phyloP scores from a whole-genome alignment of 352 stramenopile genomes.

The Globisporangium nodosum region DNA sequence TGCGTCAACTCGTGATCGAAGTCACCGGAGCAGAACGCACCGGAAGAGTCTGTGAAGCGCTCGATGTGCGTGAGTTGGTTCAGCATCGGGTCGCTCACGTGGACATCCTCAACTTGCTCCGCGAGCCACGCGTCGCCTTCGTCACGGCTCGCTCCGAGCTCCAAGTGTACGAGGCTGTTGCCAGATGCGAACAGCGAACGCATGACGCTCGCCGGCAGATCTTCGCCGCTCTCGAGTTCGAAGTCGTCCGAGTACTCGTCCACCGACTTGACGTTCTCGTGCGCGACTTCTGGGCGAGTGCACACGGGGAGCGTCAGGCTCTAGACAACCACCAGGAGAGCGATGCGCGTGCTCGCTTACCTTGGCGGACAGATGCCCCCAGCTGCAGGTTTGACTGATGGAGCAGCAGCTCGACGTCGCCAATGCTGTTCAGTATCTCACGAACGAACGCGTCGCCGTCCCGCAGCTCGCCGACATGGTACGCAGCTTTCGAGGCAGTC shows the following conservation, averaged over 20 bases:
- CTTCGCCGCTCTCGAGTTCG: slow-evolving; percentile 4
- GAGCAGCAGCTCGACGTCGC: slow-evolving; percentile 50
- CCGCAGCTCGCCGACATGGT: slow-evolving; percentile 10
- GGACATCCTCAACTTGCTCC: slow-evolving; percentile 15
- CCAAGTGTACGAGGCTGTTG: neutral
- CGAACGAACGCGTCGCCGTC: slow-evolving; percentile 42
- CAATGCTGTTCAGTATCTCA: slow-evolving; percentile 56
- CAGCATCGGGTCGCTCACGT: slow-evolving; percentile 44
- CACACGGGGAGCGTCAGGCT: neutral
- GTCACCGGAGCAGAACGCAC: slow-evolving; percentile 18
- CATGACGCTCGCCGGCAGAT: slow-evolving; percentile 4
- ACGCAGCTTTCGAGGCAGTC: neutral
- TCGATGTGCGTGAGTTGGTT: slow-evolving; percentile 46
- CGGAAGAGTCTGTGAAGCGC: slow-evolving; percentile 45
- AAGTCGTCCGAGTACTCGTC: slow-evolving; percentile 15
- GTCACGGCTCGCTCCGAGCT: neutral
- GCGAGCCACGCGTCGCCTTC: neutral
- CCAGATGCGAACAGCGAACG: slow-evolving; percentile 6
- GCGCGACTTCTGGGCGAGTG: too few relatives aligned
- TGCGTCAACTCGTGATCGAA: neutral
- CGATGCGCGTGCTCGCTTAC: neutral
- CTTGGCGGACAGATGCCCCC: neutral
- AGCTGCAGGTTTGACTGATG: slow-evolving; percentile 23
- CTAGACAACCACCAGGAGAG: neutral
- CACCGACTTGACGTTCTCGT: neutral